Conservation (phyloP, 1,284 basidiomycete genomes). For the Trametes sp. region DNA sequence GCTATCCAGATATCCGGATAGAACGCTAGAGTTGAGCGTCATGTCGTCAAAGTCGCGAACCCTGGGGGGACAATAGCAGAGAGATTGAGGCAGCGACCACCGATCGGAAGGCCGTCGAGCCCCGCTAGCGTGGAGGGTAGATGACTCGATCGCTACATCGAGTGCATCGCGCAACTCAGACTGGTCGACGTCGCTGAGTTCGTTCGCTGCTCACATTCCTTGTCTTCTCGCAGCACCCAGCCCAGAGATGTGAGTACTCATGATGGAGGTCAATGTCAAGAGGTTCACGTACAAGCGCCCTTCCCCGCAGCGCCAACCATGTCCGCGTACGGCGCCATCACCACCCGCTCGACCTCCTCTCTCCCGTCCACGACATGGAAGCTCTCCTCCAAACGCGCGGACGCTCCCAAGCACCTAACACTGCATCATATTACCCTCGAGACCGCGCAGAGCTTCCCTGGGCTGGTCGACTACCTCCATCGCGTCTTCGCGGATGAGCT, state of each 20-base stretch:
- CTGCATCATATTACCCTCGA: constrained; percentile 72
- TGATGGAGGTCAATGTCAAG: neutral
- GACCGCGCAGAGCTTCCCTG: constrained; percentile 50
- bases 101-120: neutral
- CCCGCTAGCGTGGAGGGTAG: neutral
- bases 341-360: constrained; percentile 9
- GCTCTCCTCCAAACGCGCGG: constrained; percentile 17
- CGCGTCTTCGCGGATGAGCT: constrained; percentile 77
- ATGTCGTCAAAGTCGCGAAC: neutral
- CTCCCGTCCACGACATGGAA: constrained; percentile 42
- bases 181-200: too few species aligned
- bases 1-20: neutral
- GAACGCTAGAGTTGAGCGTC: neutral
- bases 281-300: too few species aligned
- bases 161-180: too few species aligned
- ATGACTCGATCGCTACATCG: constrained; percentile 6
- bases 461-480: constrained; percentile 69
- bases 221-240: too few species aligned
- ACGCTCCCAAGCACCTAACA: constrained; percentile 43
- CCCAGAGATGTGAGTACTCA: neutral
- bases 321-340: constrained; percentile 45
- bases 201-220: neutral
- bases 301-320: constrained; percentile 23
- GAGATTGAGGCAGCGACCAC: too few species aligned
- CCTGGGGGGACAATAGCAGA: too few species aligned